Evolutionary conservation across 1,139 yeast species (phyloP).

Genomic region (Meyerozyma sp.): DNA sequence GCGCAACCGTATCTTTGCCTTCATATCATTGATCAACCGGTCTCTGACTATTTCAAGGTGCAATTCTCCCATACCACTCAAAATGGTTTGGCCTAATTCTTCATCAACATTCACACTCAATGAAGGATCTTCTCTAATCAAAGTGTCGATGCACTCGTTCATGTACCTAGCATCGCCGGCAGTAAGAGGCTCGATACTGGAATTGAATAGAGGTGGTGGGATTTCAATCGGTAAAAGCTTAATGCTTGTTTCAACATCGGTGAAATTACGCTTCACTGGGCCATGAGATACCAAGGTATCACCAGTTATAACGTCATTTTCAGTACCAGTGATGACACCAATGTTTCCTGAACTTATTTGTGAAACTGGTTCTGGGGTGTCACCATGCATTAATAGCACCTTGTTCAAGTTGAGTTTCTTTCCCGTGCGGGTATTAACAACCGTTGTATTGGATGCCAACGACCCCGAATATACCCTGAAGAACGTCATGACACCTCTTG

Average conservation of each 20-base stretch:
- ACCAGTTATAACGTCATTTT: conserved; percentile 74
- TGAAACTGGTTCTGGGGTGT: conserved; percentile 67
- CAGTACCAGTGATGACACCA: conserved; percentile 80
- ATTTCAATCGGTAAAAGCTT: conserved; percentile 70
- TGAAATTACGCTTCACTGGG: conserved; percentile 41
- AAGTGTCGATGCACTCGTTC: conserved; percentile 58
- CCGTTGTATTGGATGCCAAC: conserved; percentile 54
- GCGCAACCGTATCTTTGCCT: conserved; percentile 76
- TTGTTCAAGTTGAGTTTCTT: conserved; percentile 62
- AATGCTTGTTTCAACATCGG: conserved; percentile 42
- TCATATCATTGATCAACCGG: conserved; percentile 70
- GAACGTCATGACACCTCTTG: conserved; percentile 79
- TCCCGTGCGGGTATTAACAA: conserved; percentile 67
- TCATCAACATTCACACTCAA: conserved; percentile 64
- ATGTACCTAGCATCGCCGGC: conserved; percentile 71
- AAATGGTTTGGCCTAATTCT: conserved; percentile 79
- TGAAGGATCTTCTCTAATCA: conserved; percentile 75
- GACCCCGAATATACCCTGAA: conserved; percentile 85
- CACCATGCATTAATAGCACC: conserved; percentile 83
- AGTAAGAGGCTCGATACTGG: conserved; percentile 77
- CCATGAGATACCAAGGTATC: conserved; percentile 73
- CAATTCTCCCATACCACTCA: conserved; percentile 95
- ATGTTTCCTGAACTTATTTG: conserved; percentile 71
- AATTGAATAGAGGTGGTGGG: conserved; percentile 92
- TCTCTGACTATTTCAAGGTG: conserved; percentile 87